Percentiles rank a stretch among this genome's conserved stretches.
phyloP scores from a whole-genome alignment of 1,139 yeast species.

The Blastobotrys buckinghamii region DNA sequence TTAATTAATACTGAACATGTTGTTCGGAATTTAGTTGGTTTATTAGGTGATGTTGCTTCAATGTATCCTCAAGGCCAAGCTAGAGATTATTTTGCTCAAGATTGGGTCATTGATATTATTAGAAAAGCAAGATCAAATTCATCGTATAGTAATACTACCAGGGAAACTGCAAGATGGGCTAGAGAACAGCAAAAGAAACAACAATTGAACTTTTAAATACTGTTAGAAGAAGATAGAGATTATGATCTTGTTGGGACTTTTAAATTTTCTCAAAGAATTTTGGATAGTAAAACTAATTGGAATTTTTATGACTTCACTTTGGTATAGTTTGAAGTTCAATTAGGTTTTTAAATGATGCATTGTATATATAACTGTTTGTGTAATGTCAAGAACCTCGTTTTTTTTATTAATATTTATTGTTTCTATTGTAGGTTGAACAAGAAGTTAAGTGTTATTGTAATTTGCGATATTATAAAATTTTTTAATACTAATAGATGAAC shows the following conservation, averaged over 20 bases:
- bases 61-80: constrained; percentile 77
- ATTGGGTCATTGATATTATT: constrained; percentile 75
- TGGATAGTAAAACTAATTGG: no score
- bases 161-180: constrained; percentile 95
- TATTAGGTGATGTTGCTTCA: constrained; percentile 87
- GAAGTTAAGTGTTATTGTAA: no score
- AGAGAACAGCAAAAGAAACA: constrained; percentile 67
- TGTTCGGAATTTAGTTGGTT: constrained; percentile 75
- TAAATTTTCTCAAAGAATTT: no score
- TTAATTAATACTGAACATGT: constrained; percentile 58
- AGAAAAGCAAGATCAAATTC: constrained; percentile 64
- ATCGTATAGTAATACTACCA: constrained; percentile 57
- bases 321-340: no score
- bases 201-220: background rate
- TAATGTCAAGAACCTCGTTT: background rate
- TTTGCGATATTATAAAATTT: no score
- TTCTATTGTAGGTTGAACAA: no score
- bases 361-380: background rate
- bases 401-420: background rate
- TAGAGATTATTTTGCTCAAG: constrained; percentile 56
- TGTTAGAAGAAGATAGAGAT: background rate
- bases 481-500: no score
- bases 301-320: background rate
- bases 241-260: no score
- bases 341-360: no score